A percentile compares a stretch with the other conserved stretches of the same genome.
Evolutionary conservation across 805 yeast genomes (phyloP).

Genomic region (Candida ponderosae): DNA sequence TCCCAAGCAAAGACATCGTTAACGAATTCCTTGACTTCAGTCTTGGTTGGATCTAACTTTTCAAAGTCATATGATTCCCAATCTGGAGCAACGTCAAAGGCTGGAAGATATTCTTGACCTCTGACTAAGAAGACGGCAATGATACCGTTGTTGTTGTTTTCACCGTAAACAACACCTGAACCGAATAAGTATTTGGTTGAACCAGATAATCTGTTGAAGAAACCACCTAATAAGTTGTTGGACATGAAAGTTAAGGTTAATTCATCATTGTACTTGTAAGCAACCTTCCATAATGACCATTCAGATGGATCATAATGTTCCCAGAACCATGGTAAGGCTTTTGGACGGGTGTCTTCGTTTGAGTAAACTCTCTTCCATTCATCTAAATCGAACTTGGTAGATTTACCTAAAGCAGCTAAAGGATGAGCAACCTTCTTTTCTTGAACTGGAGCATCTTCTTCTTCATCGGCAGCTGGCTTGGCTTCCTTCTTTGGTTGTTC

Average conservation of each 20-base stretch:
- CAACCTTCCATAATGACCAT: constrained; percentile 93
- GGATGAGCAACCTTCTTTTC: constrained; percentile 88
- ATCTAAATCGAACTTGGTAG: constrained; percentile 61
- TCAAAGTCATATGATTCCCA: constrained; percentile 90
- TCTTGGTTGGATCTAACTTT: constrained; percentile 73
- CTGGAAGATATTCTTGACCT: constrained; percentile 88
- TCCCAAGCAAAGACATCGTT: constrained; percentile 98
- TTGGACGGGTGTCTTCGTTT: constrained; percentile 92
- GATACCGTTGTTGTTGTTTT: constrained; percentile 97
- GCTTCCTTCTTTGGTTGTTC: constrained; percentile 33
- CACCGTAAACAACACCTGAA: constrained; percentile 91
- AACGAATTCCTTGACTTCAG: constrained; percentile 71
- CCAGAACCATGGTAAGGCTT: constrained; percentile 98
- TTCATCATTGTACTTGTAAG: constrained; percentile 96
- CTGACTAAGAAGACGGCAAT: constrained; percentile 91
- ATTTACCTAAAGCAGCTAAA: constrained; percentile 71
- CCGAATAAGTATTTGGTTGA: constrained; percentile 95
- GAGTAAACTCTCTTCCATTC: constrained; percentile 97
- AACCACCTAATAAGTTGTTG: constrained; percentile 95
- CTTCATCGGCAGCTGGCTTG: constrained; percentile 26
- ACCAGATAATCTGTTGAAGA: constrained; percentile 89
- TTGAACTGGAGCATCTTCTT: constrained; percentile 35
- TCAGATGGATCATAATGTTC: constrained; percentile 85
- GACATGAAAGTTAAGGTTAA: constrained; percentile 96
- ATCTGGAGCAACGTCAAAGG: constrained; percentile 98